A percentile compares a stretch with the other conserved stretches of the same genome.
Evolutionary conservation across 225 moss, liverwort and hornwort species (phyloP).

Genomic region (Marchantia polymorpha): DNA sequence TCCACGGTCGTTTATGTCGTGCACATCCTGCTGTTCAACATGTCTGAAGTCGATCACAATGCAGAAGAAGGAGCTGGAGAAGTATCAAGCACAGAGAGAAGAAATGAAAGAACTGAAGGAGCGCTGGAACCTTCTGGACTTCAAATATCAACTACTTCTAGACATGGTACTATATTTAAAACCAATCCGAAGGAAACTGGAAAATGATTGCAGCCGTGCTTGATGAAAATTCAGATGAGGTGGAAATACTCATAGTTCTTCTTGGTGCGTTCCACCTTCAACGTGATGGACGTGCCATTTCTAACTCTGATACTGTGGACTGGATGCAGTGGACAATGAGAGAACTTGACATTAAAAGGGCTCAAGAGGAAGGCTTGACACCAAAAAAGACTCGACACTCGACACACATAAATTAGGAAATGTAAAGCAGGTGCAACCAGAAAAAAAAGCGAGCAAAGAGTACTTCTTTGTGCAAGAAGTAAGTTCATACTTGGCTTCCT

Average conservation of each 20-base stretch:
- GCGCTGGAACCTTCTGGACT: conserved; percentile 85
- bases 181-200: background rate
- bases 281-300: background rate
- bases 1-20: background rate
- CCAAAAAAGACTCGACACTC: conserved; percentile 34
- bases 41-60: background rate
- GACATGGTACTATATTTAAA: conserved; percentile 58
- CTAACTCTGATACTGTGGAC: background rate
- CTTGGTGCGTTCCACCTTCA: background rate
- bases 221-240: background rate
- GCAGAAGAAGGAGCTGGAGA: conserved; percentile 79
- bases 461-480: too few relatives aligned
- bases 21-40: background rate
- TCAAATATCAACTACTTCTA: conserved; percentile 81
- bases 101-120: conserved; percentile 90
- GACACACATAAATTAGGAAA: background rate
- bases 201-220: too few relatives aligned
- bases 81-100: conserved; percentile 60
- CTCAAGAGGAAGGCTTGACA: conserved; percentile 32
- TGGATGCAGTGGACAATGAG: conserved; percentile 81
- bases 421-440: too few relatives aligned
- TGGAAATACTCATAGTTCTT: background rate
- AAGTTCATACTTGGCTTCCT: too few relatives aligned
- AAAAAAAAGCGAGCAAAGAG: too few relatives aligned
- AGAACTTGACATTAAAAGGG: conserved; percentile 64